Conservation (phyloP, 1,284 basidiomycete species). For the Gomphus sp. region DNA sequence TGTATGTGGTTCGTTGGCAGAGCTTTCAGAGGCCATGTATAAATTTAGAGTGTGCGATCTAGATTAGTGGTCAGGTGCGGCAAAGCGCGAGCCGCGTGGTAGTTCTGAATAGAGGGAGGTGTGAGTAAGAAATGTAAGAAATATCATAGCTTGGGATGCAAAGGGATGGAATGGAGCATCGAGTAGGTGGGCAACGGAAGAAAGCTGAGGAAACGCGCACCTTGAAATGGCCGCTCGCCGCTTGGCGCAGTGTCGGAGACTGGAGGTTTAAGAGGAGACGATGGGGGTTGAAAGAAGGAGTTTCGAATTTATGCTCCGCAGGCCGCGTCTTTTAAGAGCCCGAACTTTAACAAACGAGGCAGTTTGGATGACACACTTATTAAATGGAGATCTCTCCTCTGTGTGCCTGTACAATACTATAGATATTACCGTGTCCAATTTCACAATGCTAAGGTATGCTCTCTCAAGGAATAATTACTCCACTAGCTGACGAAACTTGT, state of each 20-base stretch:
- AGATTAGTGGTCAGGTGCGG: not conserved
- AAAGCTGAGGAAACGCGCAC: constrained; percentile 9
- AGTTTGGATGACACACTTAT: not conserved
- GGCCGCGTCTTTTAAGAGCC: not conserved
- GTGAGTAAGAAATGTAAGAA: not conserved
- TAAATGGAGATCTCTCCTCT: not conserved
- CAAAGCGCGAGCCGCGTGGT: not conserved
- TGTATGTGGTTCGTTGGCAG: not conserved
- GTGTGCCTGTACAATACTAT: not conserved
- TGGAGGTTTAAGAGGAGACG: constrained; percentile 10
- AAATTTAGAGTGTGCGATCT: not conserved
- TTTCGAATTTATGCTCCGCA: not conserved
- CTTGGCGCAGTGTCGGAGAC: constrained; percentile 9
- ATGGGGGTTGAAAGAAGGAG: not conserved
- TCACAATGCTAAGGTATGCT: not conserved
- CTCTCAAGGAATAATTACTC: constrained; percentile 39
- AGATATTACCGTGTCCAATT: not conserved
- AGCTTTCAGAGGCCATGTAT: not conserved
- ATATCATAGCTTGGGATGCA: not conserved
- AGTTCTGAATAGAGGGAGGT: not conserved
- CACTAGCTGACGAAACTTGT: constrained; percentile 80
- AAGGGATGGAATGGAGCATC: not conserved
- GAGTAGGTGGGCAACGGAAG: not conserved
- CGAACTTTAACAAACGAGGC: not conserved
- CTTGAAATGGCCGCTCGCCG: constrained; percentile 6